phyloP scores from a whole-genome alignment of 106 monocot species.

The Phalaenopsis equestris region DNA sequence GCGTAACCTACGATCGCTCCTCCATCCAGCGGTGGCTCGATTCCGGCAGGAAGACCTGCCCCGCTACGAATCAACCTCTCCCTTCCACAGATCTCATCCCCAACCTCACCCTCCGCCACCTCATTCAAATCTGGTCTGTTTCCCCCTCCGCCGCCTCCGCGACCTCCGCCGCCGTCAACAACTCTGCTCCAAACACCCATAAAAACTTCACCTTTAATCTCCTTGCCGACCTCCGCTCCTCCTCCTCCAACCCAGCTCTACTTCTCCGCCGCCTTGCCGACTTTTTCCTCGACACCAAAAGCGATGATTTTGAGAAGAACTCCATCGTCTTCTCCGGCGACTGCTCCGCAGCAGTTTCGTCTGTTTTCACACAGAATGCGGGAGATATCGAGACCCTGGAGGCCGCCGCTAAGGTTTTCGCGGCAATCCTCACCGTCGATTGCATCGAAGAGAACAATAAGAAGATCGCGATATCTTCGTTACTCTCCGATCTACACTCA shows the following conservation, averaged over 20 bases:
- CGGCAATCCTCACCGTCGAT: constrained; percentile 10
- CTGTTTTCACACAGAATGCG: constrained; percentile 13
- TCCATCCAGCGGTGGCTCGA: constrained; percentile 67
- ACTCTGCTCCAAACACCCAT: not conserved
- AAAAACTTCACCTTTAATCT: constrained; percentile 4
- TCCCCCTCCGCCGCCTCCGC: not conserved
- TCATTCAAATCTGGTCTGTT: constrained; percentile 46
- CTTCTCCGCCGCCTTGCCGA: constrained; percentile 31
- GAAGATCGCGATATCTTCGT: not conserved
- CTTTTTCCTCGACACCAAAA: constrained; percentile 24
- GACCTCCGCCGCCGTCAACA: not conserved
- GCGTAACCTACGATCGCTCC: constrained; percentile 67
- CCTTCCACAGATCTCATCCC: constrained; percentile 57
- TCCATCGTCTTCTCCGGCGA: constrained; percentile 13
- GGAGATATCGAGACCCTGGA: constrained; percentile 12
- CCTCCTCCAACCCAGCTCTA: constrained; percentile 19
- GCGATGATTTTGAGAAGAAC: constrained; percentile 42
- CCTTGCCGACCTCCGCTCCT: constrained; percentile 17
- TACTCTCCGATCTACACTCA: not conserved
- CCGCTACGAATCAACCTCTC: constrained; percentile 60
- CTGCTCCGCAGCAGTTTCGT: constrained; percentile 21
- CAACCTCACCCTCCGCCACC: constrained; percentile 55
- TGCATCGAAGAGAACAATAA: constrained; percentile 3
- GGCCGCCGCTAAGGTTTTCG: constrained; percentile 23
- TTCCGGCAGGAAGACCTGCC: constrained; percentile 51